These are phyloP conservation scores for Evansstolkia leycettana DNA, from an alignment of 495 filamentous ascomycete genomes.

Conservation along the genomic window DNA sequence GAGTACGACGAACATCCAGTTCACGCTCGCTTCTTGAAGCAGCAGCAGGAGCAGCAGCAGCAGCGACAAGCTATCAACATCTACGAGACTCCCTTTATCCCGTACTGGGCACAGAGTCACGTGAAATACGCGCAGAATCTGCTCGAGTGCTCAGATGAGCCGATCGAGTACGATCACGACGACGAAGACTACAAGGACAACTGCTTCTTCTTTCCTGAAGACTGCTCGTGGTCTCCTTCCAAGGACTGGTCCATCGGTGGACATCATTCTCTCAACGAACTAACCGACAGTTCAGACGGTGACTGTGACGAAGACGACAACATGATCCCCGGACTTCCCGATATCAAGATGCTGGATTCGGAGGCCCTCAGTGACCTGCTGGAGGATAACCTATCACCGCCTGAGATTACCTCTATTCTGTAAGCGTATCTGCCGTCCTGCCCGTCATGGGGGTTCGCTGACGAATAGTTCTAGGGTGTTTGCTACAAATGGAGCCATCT, in stretches of 20 bases:
- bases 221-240: slow-evolving; percentile 32
- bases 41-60: slow-evolving; percentile 4
- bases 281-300: background rate
- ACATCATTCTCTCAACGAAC: slow-evolving; percentile 3
- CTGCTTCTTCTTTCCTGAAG: slow-evolving; percentile 37
- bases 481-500: slow-evolving; percentile 35
- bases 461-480: slow-evolving; percentile 16
- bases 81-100: slow-evolving; percentile 16
- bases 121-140: slow-evolving; percentile 30
- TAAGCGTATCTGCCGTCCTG: slow-evolving; percentile 7
- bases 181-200: slow-evolving; percentile 36
- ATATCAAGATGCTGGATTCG: slow-evolving; percentile 37
- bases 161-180: slow-evolving; percentile 35
- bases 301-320: slow-evolving; percentile 11
- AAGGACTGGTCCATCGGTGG: slow-evolving; percentile 17
- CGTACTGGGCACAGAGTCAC: slow-evolving; percentile 30
- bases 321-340: slow-evolving; percentile 36
- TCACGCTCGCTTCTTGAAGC: slow-evolving; percentile 4
- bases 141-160: slow-evolving; percentile 27
- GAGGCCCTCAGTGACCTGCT: slow-evolving; percentile 34
- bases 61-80: slow-evolving; percentile 2
- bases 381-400: slow-evolving; percentile 35
- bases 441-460: background rate
- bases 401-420: slow-evolving; percentile 37
- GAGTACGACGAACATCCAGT: slow-evolving; percentile 14